phyloP scores from a whole-genome alignment of 139 green algal species.

The Auxenochlorella pyrenoidosa region DNA sequence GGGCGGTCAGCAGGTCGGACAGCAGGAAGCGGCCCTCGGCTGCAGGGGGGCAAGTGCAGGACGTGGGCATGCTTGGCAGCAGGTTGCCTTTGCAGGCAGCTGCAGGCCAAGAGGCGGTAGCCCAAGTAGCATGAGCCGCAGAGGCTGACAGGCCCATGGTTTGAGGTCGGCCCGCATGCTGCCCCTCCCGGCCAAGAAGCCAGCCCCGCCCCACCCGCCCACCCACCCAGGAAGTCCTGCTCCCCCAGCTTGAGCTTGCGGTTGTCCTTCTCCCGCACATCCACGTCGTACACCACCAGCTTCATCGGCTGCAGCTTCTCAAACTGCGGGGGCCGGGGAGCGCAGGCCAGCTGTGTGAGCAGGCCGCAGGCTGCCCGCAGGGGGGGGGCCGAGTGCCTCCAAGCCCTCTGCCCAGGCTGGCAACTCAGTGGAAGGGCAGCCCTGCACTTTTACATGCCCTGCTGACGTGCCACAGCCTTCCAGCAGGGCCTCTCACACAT shows the following conservation, averaged over 20 bases:
- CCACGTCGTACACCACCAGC: slow-evolving; percentile 49
- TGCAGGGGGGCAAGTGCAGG: background rate
- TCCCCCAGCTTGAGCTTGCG: slow-evolving; percentile 30
- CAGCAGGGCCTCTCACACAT: too few relatives aligned
- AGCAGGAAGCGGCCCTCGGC: slow-evolving; percentile 28
- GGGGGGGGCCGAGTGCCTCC: too few relatives aligned
- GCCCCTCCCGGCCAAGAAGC: too few relatives aligned
- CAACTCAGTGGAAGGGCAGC: too few relatives aligned
- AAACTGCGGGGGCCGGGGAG: slow-evolving; percentile 46
- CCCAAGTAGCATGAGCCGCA: too few relatives aligned
- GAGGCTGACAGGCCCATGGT: too few relatives aligned
- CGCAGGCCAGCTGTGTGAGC: too few relatives aligned
- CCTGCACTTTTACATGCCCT: too few relatives aligned
- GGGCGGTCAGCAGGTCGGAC: slow-evolving; percentile 28
- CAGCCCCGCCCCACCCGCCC: background rate
- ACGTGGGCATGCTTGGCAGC: background rate
- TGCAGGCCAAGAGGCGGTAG: background rate
- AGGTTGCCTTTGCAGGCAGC: background rate
- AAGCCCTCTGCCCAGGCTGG: too few relatives aligned
- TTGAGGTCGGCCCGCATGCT: too few relatives aligned
- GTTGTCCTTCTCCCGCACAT: slow-evolving; percentile 36
- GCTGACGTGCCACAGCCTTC: too few relatives aligned
- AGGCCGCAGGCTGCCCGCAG: too few relatives aligned
- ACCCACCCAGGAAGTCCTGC: slow-evolving; percentile 53
- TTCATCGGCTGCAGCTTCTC: slow-evolving; percentile 47